Evolutionary conservation across 176 grass and related monocot species (phyloP).

Genomic region (Triticum timopheevii): DNA sequence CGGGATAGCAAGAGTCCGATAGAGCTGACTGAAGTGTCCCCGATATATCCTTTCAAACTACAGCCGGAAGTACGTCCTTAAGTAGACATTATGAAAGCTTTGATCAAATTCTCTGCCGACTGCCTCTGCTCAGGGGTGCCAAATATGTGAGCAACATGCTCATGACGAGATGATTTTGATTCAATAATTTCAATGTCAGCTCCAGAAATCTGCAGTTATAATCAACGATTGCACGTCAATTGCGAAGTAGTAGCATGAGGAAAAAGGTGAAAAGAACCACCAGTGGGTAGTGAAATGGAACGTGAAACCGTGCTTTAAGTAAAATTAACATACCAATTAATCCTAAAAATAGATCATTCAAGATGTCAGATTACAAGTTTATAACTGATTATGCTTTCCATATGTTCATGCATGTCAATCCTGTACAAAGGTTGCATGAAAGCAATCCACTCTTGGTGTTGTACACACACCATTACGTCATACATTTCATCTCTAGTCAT

Average conservation of each 20-base stretch:
- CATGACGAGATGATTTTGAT: conserved; percentile 77
- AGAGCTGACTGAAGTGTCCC: conserved; percentile 22
- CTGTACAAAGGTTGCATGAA: background rate
- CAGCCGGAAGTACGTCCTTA: conserved; percentile 43
- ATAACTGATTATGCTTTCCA: background rate
- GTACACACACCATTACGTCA: background rate
- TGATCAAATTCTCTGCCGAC: conserved; percentile 90
- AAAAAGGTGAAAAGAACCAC: too few relatives aligned
- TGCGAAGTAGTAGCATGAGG: too few relatives aligned
- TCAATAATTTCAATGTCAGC: conserved; percentile 83
- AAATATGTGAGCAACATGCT: conserved; percentile 80
- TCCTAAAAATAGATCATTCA: background rate
- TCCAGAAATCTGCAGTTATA: conserved; percentile 88
- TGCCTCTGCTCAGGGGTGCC: conserved; percentile 75
- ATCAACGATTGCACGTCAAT: conserved; percentile 7
- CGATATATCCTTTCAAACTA: conserved; percentile 16
- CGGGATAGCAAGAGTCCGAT: conserved; percentile 8
- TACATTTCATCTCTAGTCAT: background rate
- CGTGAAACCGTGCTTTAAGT: background rate
- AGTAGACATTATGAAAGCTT: conserved; percentile 90
- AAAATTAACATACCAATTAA: background rate
- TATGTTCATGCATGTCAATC: background rate
- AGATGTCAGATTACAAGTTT: background rate
- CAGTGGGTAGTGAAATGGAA: too few relatives aligned
- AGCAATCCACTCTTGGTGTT: background rate